A percentile compares a stretch with the other conserved stretches of the same genome.
Conservation (phyloP, 331 rosid genomes). For the Saraca asoca region DNA sequence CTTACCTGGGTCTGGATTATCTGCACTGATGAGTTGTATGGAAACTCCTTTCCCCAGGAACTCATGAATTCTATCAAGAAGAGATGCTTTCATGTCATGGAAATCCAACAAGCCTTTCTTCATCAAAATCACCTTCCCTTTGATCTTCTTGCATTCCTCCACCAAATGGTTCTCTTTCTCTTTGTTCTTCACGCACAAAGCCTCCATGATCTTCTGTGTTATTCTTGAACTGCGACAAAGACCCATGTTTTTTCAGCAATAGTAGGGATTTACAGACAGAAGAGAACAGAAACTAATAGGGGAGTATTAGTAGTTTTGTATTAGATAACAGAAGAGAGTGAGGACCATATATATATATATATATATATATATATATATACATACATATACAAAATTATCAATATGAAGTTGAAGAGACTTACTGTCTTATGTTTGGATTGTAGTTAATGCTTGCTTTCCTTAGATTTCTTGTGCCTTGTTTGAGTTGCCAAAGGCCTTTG, state of each 20-base stretch:
- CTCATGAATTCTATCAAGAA: slow-evolving; percentile 81
- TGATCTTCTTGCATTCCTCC: slow-evolving; percentile 37
- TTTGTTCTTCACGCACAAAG: slow-evolving; percentile 33
- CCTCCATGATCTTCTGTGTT: slow-evolving; percentile 34
- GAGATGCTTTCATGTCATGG: slow-evolving; percentile 62
- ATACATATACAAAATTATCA: no score
- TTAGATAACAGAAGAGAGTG: no score
- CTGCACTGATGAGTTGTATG: slow-evolving; percentile 68
- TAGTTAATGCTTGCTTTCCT: no score
- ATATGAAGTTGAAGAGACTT: no score
- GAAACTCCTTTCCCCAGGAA: slow-evolving; percentile 76
- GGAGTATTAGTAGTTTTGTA: no score
- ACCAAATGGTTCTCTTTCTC: slow-evolving; percentile 25
- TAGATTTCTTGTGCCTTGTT: no score
- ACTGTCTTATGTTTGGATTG: no score
- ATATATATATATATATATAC: no score
- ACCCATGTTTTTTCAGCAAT: neutral
- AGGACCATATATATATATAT: no score
- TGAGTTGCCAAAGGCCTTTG: no score
- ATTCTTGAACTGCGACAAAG: slow-evolving; percentile 22
- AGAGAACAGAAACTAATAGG: no score
- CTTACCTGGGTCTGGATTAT: slow-evolving; percentile 66
- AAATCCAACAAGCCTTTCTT: slow-evolving; percentile 75
- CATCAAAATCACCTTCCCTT: slow-evolving; percentile 67
- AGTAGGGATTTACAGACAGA: no score